phyloP scores from a whole-genome alignment of 2,329 filamentous ascomycete species.

The Aciculosporium take region DNA sequence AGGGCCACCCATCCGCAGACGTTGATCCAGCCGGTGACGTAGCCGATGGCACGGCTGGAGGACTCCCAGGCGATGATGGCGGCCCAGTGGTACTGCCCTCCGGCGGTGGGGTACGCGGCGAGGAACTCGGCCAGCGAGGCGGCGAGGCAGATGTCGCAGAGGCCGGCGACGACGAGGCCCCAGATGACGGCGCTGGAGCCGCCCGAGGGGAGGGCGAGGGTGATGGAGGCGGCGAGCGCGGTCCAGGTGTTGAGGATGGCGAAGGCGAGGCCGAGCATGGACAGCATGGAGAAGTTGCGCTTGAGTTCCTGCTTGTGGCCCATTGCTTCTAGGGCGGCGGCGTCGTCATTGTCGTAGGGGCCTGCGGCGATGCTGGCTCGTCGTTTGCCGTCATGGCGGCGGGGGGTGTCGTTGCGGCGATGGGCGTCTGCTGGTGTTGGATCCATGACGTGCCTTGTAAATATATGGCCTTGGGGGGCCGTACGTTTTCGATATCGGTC shows the following conservation, averaged over 20 bases:
- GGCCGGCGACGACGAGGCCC: slow-evolving; percentile 46
- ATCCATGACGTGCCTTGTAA: not conserved
- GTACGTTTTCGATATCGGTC: not conserved
- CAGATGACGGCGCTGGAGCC: slow-evolving; percentile 59
- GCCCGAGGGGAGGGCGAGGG: slow-evolving; percentile 48
- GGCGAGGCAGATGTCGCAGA: slow-evolving; percentile 58
- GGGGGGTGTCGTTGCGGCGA: not conserved
- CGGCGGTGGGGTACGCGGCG: slow-evolving; percentile 45
- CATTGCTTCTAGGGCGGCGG: slow-evolving; percentile 26
- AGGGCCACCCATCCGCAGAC: slow-evolving; percentile 58
- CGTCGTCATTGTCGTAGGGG: slow-evolving; percentile 16
- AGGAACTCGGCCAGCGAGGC: slow-evolving; percentile 58
- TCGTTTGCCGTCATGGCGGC: not conserved
- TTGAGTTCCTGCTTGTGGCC: slow-evolving; percentile 35
- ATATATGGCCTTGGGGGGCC: not conserved
- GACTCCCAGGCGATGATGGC: slow-evolving; percentile 46
- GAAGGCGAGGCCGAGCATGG: slow-evolving; percentile 33
- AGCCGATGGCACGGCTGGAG: slow-evolving; percentile 50
- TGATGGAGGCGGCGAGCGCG: slow-evolving; percentile 32
- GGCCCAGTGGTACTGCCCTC: slow-evolving; percentile 60
- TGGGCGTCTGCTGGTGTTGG: not conserved
- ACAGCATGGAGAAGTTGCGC: slow-evolving; percentile 34
- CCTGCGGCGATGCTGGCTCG: not conserved
- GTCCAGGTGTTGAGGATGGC: slow-evolving; percentile 38
- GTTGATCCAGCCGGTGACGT: slow-evolving; percentile 61